Conservation (phyloP, 73 alveolate genomes). For the Symbiodinium natans region DNA sequence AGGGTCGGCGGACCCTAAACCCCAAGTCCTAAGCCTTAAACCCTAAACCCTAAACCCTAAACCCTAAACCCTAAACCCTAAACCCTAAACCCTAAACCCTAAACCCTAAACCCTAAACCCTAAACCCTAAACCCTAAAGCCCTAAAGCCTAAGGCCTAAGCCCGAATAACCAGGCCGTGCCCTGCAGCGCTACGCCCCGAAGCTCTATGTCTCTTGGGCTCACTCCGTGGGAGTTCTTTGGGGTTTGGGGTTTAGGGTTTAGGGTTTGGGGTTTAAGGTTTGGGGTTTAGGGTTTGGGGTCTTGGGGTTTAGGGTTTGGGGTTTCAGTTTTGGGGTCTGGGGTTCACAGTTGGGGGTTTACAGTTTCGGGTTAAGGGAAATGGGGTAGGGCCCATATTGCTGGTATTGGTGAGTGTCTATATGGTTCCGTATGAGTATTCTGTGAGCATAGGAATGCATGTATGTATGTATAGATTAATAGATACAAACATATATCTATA, state of each 20-base stretch:
- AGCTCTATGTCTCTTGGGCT: constrained; percentile 7
- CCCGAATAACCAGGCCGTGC: constrained; percentile 38
- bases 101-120: not conserved
- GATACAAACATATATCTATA: no score
- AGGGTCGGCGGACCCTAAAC: not conserved
- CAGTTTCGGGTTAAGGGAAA: no score
- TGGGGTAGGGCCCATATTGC: not conserved
- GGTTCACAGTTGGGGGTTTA: no score
- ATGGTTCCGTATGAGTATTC: not conserved
- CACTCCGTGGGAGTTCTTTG: not conserved
- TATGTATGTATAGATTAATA: no score
- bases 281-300: not conserved
- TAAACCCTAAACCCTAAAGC: not conserved
- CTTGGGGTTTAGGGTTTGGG: no score
- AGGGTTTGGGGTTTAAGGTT: not conserved
- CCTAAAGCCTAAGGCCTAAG: not conserved
- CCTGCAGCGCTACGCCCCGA: constrained; percentile 64
- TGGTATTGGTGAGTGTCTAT: no score
- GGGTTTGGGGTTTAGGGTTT: not conserved
- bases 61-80: not conserved
- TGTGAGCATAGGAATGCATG: no score
- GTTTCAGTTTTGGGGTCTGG: no score
- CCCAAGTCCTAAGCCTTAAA: not conserved
- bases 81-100: not conserved
- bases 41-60: not conserved